phyloP scores from a whole-genome alignment of 164 flowering plant species.

The Nymphaea colorata region DNA sequence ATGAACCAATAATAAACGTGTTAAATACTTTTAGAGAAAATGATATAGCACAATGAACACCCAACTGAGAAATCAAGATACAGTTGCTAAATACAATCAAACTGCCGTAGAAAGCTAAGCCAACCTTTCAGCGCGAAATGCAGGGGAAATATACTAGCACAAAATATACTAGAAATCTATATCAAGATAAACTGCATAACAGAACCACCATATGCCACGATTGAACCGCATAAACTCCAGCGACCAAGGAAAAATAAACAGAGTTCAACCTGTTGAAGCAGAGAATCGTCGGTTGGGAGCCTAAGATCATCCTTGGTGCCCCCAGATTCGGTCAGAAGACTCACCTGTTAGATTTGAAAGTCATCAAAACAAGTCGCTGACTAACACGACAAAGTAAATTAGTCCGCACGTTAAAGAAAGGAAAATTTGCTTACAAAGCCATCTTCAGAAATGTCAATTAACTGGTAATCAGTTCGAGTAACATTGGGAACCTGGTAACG shows the following conservation, averaged over 20 bases:
- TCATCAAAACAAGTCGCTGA: not conserved
- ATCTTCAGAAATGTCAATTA: constrained; percentile 30
- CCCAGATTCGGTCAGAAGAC: constrained; percentile 14
- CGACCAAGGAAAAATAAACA: not conserved
- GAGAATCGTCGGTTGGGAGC: constrained; percentile 13
- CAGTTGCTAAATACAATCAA: too few species aligned
- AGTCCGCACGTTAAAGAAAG: not conserved
- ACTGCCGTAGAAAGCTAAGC: too few species aligned
- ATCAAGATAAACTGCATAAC: not conserved
- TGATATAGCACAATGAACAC: too few species aligned
- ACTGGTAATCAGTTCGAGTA: constrained; percentile 32
- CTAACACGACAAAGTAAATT: not conserved
- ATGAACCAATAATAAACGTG: too few species aligned
- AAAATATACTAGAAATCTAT: too few species aligned
- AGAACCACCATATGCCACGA: not conserved
- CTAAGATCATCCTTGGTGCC: constrained; percentile 16
- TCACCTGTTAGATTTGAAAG: constrained; percentile 8
- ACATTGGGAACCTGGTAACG: constrained; percentile 31
- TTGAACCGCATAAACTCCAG: not conserved
- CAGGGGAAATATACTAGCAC: too few species aligned
- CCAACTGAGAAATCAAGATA: too few species aligned
- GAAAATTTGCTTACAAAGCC: constrained; percentile 15
- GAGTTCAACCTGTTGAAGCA: constrained; percentile 8
- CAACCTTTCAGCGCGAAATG: too few species aligned
- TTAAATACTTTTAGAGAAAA: too few species aligned